Conservation (phyloP, 805 yeast genomes). For the Hanseniaspora lindneri region DNA sequence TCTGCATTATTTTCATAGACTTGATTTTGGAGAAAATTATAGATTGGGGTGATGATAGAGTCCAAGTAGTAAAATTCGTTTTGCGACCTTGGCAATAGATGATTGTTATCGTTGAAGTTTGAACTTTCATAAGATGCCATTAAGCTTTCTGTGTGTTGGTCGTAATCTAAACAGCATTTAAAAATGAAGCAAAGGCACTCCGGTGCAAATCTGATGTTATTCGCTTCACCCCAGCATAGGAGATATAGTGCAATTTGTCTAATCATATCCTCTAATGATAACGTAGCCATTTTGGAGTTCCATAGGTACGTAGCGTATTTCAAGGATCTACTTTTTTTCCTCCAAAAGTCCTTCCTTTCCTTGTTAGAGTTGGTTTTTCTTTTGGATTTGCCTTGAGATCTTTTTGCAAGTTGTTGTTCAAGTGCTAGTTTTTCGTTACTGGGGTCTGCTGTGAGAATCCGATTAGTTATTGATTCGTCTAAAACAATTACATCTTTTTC, state of each 20-base stretch:
- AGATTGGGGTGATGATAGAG: conserved; percentile 64
- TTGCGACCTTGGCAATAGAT: neutral
- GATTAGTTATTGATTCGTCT: neutral
- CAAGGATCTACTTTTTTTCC: conserved; percentile 31
- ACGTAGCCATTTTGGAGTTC: conserved; percentile 50
- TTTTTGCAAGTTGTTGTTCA: neutral
- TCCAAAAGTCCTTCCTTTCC: conserved; percentile 44
- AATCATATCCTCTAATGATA: conserved; percentile 45
- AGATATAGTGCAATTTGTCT: conserved; percentile 60
- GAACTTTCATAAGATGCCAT: conserved; percentile 75
- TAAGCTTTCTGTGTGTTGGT: conserved; percentile 35
- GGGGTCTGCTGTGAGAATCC: neutral
- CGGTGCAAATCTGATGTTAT: conserved; percentile 75
- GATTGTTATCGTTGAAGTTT: conserved; percentile 16
- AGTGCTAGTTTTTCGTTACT: neutral
- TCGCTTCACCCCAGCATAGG: conserved; percentile 83
- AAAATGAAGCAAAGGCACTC: conserved; percentile 77
- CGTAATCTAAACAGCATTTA: conserved; percentile 67
- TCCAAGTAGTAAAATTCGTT: conserved; percentile 46
- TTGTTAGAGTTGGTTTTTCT: too few species aligned
- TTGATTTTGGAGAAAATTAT: conserved; percentile 55
- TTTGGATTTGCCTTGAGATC: neutral
- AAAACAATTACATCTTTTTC: conserved; percentile 3
- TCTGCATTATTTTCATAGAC: conserved; percentile 42
- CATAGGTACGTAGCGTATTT: conserved; percentile 76